Evolutionary conservation across 2,329 filamentous ascomycete species (phyloP).

Genomic region (Sporothrix brunneoviolacea): DNA sequence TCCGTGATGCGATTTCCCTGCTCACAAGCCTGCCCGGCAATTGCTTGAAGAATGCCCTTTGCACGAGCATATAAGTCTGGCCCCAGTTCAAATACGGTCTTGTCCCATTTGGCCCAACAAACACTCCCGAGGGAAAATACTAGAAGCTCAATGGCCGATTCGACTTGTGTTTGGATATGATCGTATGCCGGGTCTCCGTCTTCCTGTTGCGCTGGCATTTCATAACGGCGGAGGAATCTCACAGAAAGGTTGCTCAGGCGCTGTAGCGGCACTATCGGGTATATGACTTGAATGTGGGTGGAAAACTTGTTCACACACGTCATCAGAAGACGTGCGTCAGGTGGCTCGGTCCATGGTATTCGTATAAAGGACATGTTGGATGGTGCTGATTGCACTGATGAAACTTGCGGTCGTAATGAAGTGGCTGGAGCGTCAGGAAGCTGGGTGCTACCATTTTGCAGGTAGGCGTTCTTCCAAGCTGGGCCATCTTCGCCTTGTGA

Average conservation of each 20-base stretch:
- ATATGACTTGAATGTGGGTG: slow-evolving; percentile 11
- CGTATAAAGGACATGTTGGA: not conserved
- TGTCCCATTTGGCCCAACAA: slow-evolving; percentile 13
- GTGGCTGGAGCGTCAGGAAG: not conserved
- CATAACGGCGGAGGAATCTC: not conserved
- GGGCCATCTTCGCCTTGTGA: not conserved
- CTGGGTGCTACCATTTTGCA: not conserved
- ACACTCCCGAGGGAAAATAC: slow-evolving; percentile 17
- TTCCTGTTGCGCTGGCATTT: not conserved
- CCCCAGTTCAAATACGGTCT: slow-evolving; percentile 3
- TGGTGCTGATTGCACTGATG: not conserved
- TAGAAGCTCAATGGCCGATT: slow-evolving; percentile 13
- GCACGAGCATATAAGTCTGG: slow-evolving; percentile 12
- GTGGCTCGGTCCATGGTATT: not conserved
- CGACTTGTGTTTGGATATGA: not conserved
- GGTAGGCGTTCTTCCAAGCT: not conserved
- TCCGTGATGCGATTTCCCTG: too few species aligned
- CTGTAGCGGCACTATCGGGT: slow-evolving; percentile 11
- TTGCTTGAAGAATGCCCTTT: slow-evolving; percentile 8
- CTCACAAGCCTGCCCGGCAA: not conserved
- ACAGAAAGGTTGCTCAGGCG: not conserved
- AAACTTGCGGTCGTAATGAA: not conserved
- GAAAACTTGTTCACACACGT: slow-evolving; percentile 8
- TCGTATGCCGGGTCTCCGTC: not conserved
- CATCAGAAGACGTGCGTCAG: not conserved